Percentiles rank a stretch among this genome's conserved stretches.
These are phyloP conservation scores for Fimicolochytrium jonesii DNA, from an alignment of 192 early-diverging fungal genomes.

Conservation along the genomic window DNA sequence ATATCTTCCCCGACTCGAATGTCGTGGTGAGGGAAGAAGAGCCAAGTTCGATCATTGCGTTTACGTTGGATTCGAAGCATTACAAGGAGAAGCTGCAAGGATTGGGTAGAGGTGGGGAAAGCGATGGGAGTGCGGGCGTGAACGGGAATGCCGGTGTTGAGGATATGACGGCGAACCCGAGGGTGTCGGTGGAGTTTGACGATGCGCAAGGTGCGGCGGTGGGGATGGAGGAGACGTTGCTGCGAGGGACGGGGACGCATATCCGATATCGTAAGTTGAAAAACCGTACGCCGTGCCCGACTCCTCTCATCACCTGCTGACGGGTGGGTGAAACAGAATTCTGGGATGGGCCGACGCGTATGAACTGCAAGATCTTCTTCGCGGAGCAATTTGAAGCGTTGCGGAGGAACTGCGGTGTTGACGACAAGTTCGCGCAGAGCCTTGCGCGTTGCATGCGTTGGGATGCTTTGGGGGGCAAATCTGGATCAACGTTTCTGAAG, in stretches of 20 bases:
- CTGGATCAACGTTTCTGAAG: slow-evolving; percentile 85
- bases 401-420: slow-evolving; percentile 77
- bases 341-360: slow-evolving; percentile 67
- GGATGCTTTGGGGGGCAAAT: slow-evolving; percentile 83
- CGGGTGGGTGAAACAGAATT: slow-evolving; percentile 51
- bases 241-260: slow-evolving; percentile 66
- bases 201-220: slow-evolving; percentile 23
- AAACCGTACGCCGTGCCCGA: too few species aligned
- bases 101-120: too few species aligned
- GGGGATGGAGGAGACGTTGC: slow-evolving; percentile 57
- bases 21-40: slow-evolving; percentile 89
- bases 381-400: slow-evolving; percentile 90
- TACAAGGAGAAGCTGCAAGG: slow-evolving; percentile 63
- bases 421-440: slow-evolving; percentile 78
- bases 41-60: slow-evolving; percentile 89
- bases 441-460: slow-evolving; percentile 83
- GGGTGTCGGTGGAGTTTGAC: slow-evolving; percentile 25
- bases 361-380: slow-evolving; percentile 88
- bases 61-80: slow-evolving; percentile 71
- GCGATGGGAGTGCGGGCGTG: too few species aligned
- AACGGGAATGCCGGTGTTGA: slow-evolving; percentile 1
- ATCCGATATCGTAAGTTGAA: slow-evolving; percentile 65
- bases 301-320: not conserved
- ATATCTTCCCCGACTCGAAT: slow-evolving; percentile 80
- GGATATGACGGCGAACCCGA: slow-evolving; percentile 17